Evolutionary conservation across 1,284 basidiomycete genomes (phyloP).

Genomic region (Anthracocystis panici-leucophaei): DNA sequence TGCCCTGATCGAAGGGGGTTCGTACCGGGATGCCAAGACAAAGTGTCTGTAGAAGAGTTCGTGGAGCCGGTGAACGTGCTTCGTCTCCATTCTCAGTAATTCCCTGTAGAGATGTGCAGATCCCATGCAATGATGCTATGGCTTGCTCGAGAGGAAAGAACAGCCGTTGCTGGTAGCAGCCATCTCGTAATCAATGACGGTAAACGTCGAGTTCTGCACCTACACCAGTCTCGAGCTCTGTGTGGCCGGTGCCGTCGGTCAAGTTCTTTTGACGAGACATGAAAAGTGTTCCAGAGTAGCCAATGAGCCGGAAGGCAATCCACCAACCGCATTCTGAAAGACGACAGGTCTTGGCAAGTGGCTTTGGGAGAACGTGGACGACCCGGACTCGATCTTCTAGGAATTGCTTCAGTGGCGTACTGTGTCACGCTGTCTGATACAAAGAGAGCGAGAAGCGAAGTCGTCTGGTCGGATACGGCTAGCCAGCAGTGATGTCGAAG

Average conservation of each 20-base stretch:
- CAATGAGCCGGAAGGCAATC: slow-evolving; percentile 2
- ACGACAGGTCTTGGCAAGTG: slow-evolving; percentile 25
- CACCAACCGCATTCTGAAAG: slow-evolving; percentile 3
- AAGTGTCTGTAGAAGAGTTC: not conserved
- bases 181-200: not conserved
- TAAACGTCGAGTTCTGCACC: too few species aligned
- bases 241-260: slow-evolving; percentile 15
- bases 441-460: not conserved
- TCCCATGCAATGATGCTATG: not conserved
- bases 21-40: slow-evolving; percentile 1
- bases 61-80: slow-evolving; percentile 12
- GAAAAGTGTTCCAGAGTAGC: not conserved
- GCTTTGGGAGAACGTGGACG: slow-evolving; percentile 12
- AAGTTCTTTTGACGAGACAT: not conserved
- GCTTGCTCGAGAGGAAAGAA: not conserved
- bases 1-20: not conserved
- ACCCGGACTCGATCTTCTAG: not conserved
- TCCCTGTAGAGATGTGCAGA: not conserved
- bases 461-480: not conserved
- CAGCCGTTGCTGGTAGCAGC: not conserved
- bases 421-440: not conserved
- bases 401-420: not conserved
- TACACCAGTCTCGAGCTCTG: not conserved
- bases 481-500: not conserved
- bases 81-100: not conserved